A percentile compares a stretch with the other conserved stretches of the same genome.
Evolutionary conservation across 1,284 basidiomycete genomes (phyloP).

Genomic region (Ganoderma sinense): DNA sequence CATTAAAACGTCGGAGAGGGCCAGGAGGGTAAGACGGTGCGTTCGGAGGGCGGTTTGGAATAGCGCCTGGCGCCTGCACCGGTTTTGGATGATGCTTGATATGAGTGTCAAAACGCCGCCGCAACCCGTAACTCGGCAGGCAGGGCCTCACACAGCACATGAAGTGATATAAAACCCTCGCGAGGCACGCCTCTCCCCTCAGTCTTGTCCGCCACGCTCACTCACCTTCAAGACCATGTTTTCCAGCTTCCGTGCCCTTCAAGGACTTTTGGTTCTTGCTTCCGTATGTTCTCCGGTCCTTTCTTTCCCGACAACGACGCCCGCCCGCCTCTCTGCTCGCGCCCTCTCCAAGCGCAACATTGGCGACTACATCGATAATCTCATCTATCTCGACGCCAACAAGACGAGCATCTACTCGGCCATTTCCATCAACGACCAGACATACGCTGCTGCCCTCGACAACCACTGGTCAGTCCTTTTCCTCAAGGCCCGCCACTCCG

Average conservation of each 20-base stretch:
- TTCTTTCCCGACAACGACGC: slow-evolving; percentile 17
- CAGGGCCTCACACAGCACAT: slow-evolving; percentile 17
- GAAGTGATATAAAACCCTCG: slow-evolving; percentile 20
- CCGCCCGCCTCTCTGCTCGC: slow-evolving; percentile 5
- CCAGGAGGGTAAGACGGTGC: neutral
- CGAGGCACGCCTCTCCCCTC: slow-evolving; percentile 1
- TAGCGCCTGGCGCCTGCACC: slow-evolving; percentile 20
- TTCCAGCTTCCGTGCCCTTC: slow-evolving; percentile 27
- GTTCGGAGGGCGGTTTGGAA: slow-evolving; percentile 17
- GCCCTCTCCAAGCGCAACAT: slow-evolving; percentile 20
- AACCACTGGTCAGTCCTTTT: slow-evolving; percentile 25
- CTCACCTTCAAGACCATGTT: slow-evolving; percentile 27
- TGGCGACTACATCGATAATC: slow-evolving; percentile 24
- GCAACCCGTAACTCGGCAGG: slow-evolving; percentile 2
- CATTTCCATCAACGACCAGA: slow-evolving; percentile 17
- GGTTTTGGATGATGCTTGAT: slow-evolving; percentile 18
- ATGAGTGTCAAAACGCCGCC: neutral
- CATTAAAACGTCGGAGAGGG: neutral
- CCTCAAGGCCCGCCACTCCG: neutral
- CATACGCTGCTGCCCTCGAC: slow-evolving; percentile 26
- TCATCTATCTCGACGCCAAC: slow-evolving; percentile 26
- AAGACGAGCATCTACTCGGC: slow-evolving; percentile 25
- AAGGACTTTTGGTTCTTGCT: slow-evolving; percentile 26
- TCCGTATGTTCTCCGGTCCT: slow-evolving; percentile 23
- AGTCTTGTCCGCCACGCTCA: slow-evolving; percentile 26